phyloP scores from a whole-genome alignment of 805 yeast genomes.

The Saturnispora bothae region DNA sequence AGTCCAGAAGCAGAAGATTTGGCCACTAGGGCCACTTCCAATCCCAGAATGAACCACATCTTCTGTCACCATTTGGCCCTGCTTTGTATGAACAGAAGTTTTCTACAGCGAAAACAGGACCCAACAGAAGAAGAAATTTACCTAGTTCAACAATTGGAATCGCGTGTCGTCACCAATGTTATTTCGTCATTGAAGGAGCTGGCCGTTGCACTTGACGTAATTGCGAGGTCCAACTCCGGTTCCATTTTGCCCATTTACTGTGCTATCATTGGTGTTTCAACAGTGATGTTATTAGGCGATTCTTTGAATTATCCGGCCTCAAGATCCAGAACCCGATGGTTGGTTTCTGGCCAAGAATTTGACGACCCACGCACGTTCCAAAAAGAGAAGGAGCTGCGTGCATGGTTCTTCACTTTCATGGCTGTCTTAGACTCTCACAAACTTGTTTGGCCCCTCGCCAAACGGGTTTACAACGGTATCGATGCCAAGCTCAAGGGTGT shows the following conservation, averaged over 20 bases:
- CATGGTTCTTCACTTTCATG: conserved; percentile 6
- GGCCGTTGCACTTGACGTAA: conserved; percentile 27
- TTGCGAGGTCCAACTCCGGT: conserved; percentile 30
- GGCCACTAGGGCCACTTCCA: conserved; percentile 36
- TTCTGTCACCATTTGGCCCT: conserved; percentile 49
- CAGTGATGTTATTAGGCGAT: conserved; percentile 5
- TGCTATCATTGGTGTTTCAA: conserved; percentile 11
- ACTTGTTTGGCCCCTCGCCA: conserved; percentile 2
- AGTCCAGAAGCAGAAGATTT: conserved; percentile 19
- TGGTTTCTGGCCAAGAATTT: background rate
- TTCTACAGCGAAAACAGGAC: conserved; percentile 18
- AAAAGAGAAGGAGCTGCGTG: conserved; percentile 4
- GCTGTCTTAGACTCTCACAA: background rate
- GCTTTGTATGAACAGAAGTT: conserved; percentile 52
- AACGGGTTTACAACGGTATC: background rate
- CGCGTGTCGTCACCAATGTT: conserved; percentile 22
- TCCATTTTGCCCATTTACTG: conserved; percentile 40
- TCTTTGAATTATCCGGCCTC: background rate
- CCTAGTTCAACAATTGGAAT: conserved; percentile 25
- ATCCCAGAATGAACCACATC: conserved; percentile 39
- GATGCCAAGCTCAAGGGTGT: conserved; percentile 2
- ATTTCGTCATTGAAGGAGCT: conserved; percentile 33
- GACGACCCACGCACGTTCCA: background rate
- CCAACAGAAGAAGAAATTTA: background rate
- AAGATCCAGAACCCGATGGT: conserved; percentile 3